Conservation (phyloP, 2,329 filamentous ascomycete species). For the Beauveria sp. region DNA sequence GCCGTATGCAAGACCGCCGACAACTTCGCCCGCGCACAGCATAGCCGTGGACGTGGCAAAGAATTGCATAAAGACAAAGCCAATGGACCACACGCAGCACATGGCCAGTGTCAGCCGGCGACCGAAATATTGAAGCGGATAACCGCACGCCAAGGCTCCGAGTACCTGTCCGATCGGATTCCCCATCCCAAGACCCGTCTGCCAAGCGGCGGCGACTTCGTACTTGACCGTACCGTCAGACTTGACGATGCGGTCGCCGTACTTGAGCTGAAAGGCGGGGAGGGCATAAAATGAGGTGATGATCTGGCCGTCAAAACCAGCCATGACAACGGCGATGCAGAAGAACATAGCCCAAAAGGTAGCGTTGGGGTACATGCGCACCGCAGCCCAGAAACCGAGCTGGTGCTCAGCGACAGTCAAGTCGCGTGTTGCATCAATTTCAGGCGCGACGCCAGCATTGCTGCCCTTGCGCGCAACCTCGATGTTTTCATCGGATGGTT, state of each 20-base stretch:
- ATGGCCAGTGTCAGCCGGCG: conserved; percentile 36
- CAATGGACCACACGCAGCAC: conserved; percentile 38
- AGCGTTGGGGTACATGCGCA: conserved; percentile 30
- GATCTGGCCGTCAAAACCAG: conserved; percentile 28
- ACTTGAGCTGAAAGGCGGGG: conserved; percentile 24
- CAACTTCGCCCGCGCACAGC: conserved; percentile 52
- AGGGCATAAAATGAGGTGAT: conserved; percentile 32
- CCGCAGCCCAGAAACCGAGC: conserved; percentile 22
- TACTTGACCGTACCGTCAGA: conserved; percentile 36
- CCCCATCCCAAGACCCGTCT: conserved; percentile 38
- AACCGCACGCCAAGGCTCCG: conserved; percentile 27
- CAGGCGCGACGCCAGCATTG: neutral
- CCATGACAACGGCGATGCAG: conserved; percentile 23
- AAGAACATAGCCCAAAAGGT: conserved; percentile 24
- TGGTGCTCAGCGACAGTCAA: conserved; percentile 19
- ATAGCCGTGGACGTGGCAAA: conserved; percentile 48
- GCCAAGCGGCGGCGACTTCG: conserved; percentile 40
- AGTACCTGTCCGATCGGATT: conserved; percentile 39
- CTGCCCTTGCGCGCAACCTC: neutral
- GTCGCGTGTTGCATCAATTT: conserved; percentile 18
- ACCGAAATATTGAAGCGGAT: conserved; percentile 31
- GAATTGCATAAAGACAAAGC: conserved; percentile 55
- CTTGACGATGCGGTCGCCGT: conserved; percentile 19
- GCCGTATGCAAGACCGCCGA: conserved; percentile 54
- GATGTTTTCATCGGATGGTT: neutral